phyloP scores from a whole-genome alignment of 352 stramenopile genomes.

The Phytophthora tentaculata region DNA sequence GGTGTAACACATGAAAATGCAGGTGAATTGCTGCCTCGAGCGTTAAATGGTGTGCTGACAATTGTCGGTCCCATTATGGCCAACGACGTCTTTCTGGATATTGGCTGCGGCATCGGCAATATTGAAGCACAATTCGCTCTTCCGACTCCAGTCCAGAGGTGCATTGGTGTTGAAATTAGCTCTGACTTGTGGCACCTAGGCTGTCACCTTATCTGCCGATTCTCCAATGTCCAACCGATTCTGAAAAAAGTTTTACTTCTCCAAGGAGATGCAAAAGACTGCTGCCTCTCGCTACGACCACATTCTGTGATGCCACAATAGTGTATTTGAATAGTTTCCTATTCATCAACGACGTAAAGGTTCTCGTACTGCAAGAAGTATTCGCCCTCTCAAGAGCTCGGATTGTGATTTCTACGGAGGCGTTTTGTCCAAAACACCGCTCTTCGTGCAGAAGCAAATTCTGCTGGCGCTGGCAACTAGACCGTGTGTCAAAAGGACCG shows the following conservation, averaged over 20 bases:
- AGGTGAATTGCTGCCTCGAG: conserved; percentile 4
- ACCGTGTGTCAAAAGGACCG: background rate
- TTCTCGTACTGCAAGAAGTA: conserved; percentile 8
- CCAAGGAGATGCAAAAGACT: conserved; percentile 4
- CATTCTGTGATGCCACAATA: conserved; percentile 9
- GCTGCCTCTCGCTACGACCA: background rate
- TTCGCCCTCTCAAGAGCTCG: conserved; percentile 4
- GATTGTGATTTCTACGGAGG: conserved; percentile 12
- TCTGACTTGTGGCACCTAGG: conserved; percentile 1
- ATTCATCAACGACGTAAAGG: conserved; percentile 6
- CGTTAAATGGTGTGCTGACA: background rate
- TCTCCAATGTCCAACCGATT: conserved; percentile 8
- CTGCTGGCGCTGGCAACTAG: conserved; percentile 4
- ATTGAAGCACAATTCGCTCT: conserved; percentile 6
- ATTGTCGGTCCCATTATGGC: background rate
- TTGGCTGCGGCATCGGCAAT: conserved; percentile 9
- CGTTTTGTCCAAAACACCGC: conserved; percentile 12
- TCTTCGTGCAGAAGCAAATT: conserved; percentile 1
- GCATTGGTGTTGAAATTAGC: conserved; percentile 8
- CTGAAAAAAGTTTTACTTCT: conserved; percentile 11
- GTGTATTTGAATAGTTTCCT: conserved; percentile 20
- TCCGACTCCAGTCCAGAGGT: background rate
- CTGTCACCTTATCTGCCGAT: conserved; percentile 1
- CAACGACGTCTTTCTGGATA: conserved; percentile 14
- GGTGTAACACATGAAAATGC: conserved; percentile 13